These are phyloP conservation scores for Medicago truncatula DNA, from an alignment of 306 rosid genomes.

Conservation along the genomic window DNA sequence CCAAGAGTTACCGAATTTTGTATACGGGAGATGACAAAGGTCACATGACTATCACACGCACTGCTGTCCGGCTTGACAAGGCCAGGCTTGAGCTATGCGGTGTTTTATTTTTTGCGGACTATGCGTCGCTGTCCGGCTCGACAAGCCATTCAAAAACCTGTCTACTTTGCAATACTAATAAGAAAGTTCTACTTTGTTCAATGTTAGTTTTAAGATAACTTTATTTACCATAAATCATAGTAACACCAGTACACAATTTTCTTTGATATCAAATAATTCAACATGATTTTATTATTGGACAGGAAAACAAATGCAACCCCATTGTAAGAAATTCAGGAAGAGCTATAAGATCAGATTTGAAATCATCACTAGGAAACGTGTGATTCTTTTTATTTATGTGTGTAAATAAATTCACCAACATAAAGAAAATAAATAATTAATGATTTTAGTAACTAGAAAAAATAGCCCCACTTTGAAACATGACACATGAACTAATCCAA, in stretches of 20 bases:
- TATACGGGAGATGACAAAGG: too few species aligned
- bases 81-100: too few species aligned
- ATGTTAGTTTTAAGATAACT: too few species aligned
- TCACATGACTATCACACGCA: too few species aligned
- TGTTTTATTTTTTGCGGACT: too few species aligned
- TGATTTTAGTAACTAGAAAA: conserved; percentile 3
- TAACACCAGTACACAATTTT: neutral
- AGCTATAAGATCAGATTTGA: neutral
- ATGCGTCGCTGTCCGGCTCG: too few species aligned
- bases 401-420: neutral
- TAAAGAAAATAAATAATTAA: neutral
- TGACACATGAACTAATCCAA: neutral
- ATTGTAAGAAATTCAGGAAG: neutral
- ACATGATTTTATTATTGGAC: neutral
- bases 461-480: neutral
- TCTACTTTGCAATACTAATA: too few species aligned
- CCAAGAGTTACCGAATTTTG: too few species aligned
- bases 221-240: too few species aligned
- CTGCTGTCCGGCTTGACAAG: too few species aligned
- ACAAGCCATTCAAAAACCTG: too few species aligned
- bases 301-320: neutral
- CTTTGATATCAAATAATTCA: neutral
- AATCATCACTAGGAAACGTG: neutral
- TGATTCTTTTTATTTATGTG: neutral
- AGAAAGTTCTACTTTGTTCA: too few species aligned